These are phyloP conservation scores for Phytophthora brassicae DNA, from an alignment of 352 stramenopile species.

Conservation along the genomic window DNA sequence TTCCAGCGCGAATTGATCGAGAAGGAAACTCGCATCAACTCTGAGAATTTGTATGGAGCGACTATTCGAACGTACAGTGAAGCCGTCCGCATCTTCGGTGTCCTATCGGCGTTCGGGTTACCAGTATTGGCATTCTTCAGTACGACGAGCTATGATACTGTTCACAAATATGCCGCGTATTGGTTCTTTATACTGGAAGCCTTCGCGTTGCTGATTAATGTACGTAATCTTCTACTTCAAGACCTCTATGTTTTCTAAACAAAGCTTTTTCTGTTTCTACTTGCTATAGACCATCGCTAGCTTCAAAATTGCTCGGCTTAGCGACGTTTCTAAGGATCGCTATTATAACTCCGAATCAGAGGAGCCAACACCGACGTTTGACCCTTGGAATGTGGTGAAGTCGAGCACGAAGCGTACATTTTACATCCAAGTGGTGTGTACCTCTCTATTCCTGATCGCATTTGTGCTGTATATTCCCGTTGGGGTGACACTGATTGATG, in stretches of 20 bases:
- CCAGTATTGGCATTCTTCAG: conserved; percentile 64
- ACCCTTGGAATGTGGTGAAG: too few species aligned
- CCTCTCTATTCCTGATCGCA: conserved; percentile 49
- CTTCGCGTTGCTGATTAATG: conserved; percentile 59
- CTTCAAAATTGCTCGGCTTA: conserved; percentile 23
- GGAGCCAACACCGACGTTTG: too few species aligned
- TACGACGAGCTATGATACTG: conserved; percentile 49
- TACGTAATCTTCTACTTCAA: conserved; percentile 23
- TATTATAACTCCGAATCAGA: conserved; percentile 21
- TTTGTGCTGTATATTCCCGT: conserved; percentile 71
- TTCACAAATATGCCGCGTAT: conserved; percentile 65
- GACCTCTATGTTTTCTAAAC: too few species aligned
- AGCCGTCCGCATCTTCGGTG: conserved; percentile 29
- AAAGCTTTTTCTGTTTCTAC: too few species aligned
- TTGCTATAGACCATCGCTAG: conserved; percentile 35
- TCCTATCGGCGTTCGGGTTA: conserved; percentile 52
- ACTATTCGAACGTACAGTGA: too few species aligned
- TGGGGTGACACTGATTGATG: conserved; percentile 44
- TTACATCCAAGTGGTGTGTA: conserved; percentile 32
- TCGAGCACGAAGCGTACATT: conserved; percentile 31
- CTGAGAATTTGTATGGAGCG: conserved; percentile 32
- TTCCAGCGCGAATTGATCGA: conserved; percentile 50
- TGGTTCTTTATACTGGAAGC: conserved; percentile 74
- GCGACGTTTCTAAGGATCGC: conserved; percentile 16
- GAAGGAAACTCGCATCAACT: conserved; percentile 32